Evolutionary conservation across 2,329 filamentous ascomycete species (phyloP), one percentile per base, ranked within the genome.

Genomic region (Amauroascus niger): DNA sequence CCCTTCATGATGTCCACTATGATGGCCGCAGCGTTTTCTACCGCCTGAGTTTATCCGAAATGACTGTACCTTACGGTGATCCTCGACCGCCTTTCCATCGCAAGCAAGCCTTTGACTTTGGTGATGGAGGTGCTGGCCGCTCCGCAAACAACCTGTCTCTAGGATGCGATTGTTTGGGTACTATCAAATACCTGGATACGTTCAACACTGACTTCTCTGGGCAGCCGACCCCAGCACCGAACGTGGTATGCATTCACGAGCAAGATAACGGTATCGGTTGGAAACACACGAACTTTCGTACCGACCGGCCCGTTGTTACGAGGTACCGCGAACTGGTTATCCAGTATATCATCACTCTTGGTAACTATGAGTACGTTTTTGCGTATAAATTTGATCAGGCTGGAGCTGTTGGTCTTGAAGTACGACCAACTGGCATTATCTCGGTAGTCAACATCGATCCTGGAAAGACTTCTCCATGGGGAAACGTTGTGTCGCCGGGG

Each of bases 281-380:
- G 81, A 86, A 86, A 63, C 83, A 86, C 67, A 84, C 81, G 4
- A 85, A 86, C 69, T 84, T 78, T 71, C 74, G 82, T 3, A 86
- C 81, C 0, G 73, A 75, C 26, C 75, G 79, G 1, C 80, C 81
- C 0, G 79, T 82, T 1, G 79, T 85, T 0, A 79, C 79, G 0
- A 74, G 83, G 6, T 73, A 76, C 54, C 76, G 83, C 0, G 78
- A 84, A 59, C 73, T 86, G 1, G 81, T 86, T 0, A 66, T 86
- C 1, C 83, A 86, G 60, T 82, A 79, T 62, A 82, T 86, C 65
- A 79, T 83, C 58, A 86, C 83, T 0, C 75, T 86, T 1, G 79
- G 79, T 18, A 86, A 87, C 68, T 86, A 87, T 69, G 83, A 86
- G 62, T 86, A 86, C 62, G 76, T 85, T 39, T 79, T 86, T 55